Evolutionary conservation across 805 yeast genomes (phyloP).

Genomic region (Wickerhamomyces ciferrii): DNA sequence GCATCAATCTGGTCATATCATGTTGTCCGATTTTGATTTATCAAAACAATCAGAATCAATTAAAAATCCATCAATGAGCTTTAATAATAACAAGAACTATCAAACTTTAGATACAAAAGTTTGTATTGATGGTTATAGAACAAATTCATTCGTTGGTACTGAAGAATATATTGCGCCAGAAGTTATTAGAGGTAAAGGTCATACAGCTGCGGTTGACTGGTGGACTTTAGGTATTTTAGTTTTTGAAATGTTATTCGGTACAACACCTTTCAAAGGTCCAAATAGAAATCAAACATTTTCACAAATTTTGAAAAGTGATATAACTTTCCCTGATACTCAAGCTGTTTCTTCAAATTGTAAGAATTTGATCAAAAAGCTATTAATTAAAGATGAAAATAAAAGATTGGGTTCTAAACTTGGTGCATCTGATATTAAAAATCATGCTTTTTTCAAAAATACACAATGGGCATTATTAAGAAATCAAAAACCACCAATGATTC

Average conservation of each 20-base stretch:
- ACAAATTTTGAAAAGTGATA: slow-evolving; percentile 80
- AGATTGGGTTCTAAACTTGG: slow-evolving; percentile 91
- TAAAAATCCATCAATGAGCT: slow-evolving; percentile 68
- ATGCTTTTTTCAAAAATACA: slow-evolving; percentile 82
- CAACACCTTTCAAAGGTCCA: slow-evolving; percentile 93
- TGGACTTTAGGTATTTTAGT: slow-evolving; percentile 96
- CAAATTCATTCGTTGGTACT: slow-evolving; percentile 97
- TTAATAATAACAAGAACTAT: slow-evolving; percentile 31
- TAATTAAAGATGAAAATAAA: slow-evolving; percentile 84
- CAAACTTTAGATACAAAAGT: slow-evolving; percentile 88
- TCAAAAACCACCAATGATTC: slow-evolving; percentile 94
- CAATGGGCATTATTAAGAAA: slow-evolving; percentile 96
- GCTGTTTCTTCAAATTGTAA: slow-evolving; percentile 72
- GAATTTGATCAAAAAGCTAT: slow-evolving; percentile 69
- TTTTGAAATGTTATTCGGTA: slow-evolving; percentile 93
- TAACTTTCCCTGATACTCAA: slow-evolving; percentile 67
- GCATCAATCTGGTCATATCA: slow-evolving; percentile 97
- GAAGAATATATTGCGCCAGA: slow-evolving; percentile 99
- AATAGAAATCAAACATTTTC: slow-evolving; percentile 87
- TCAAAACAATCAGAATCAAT: slow-evolving; percentile 81
- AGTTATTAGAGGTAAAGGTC: slow-evolving; percentile 95
- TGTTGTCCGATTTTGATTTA: slow-evolving; percentile 94
- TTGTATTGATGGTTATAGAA: slow-evolving; percentile 92
- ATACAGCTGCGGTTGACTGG: slow-evolving; percentile 98
- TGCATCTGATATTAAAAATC: slow-evolving; percentile 90